Evolutionary conservation across 2,329 filamentous ascomycete species (phyloP).

Genomic region (Penicillium glabrum): DNA sequence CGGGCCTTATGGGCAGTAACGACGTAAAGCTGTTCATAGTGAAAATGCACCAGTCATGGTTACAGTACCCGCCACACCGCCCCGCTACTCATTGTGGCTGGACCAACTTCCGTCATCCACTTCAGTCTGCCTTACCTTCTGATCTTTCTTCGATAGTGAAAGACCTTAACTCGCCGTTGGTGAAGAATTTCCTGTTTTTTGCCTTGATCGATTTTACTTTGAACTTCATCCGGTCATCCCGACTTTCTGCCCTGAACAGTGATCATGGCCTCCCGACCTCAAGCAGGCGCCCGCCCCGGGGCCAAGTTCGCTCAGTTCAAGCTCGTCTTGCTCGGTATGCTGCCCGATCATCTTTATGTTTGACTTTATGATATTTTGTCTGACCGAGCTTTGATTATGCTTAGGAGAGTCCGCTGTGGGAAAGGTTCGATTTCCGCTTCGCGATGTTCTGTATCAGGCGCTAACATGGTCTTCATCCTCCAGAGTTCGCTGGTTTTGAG

Average conservation of each 20-base stretch:
- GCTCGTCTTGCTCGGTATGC: conserved; percentile 88
- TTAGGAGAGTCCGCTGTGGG: conserved; percentile 96
- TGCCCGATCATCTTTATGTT: neutral
- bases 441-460: conserved; percentile 16
- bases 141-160: conserved; percentile 10
- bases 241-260: conserved; percentile 18
- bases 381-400: conserved; percentile 41
- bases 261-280: conserved; percentile 82
- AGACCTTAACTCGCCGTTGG: neutral
- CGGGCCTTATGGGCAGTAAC: conserved; percentile 5
- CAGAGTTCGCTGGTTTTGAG: conserved; percentile 96
- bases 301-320: conserved; percentile 98
- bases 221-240: conserved; percentile 2
- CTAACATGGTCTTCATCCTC: conserved; percentile 35
- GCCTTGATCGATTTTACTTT: neutral
- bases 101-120: conserved; percentile 35
- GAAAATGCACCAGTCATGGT: conserved; percentile 2
- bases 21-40: neutral
- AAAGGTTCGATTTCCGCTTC: conserved; percentile 64
- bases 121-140: conserved; percentile 23
- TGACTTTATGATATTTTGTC: neutral
- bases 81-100: conserved; percentile 32
- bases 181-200: neutral
- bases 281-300: conserved; percentile 65
- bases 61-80: conserved; percentile 25